phyloP scores from a whole-genome alignment of 2,329 filamentous ascomycete genomes.

The Diaporthe vaccinii region DNA sequence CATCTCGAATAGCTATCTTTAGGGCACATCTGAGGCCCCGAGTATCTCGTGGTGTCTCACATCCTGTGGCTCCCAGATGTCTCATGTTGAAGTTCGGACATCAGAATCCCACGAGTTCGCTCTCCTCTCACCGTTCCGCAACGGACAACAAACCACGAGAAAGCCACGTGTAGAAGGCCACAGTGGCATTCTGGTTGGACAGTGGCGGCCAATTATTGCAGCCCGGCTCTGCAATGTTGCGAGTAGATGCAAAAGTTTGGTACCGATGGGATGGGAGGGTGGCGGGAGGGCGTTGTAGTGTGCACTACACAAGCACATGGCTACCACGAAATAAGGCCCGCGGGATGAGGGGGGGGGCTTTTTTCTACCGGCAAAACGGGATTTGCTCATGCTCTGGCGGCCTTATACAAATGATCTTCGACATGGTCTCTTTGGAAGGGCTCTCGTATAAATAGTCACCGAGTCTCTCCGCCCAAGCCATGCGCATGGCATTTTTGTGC shows the following conservation, averaged over 20 bases:
- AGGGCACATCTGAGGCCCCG: not conserved
- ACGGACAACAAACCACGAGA: conserved; percentile 37
- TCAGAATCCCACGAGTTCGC: conserved; percentile 23
- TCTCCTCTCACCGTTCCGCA: conserved; percentile 25
- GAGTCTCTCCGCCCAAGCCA: conserved; percentile 14
- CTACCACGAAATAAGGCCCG: conserved; percentile 12
- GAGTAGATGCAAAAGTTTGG: conserved; percentile 35
- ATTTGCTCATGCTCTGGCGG: conserved; percentile 7
- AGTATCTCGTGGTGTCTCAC: conserved; percentile 37
- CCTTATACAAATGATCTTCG: not conserved
- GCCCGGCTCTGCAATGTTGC: conserved; percentile 34
- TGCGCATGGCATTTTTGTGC: not conserved
- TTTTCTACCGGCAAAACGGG: conserved; percentile 6
- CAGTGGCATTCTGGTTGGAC: conserved; percentile 41
- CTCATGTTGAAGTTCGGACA: conserved; percentile 10
- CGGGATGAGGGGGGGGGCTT: conserved; percentile 26
- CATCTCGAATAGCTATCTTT: conserved; percentile 2
- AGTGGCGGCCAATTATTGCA: conserved; percentile 46
- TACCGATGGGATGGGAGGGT: conserved; percentile 37
- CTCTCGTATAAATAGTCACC: conserved; percentile 28
- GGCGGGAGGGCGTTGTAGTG: conserved; percentile 31
- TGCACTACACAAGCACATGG: conserved; percentile 33
- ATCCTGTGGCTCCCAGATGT: conserved; percentile 29
- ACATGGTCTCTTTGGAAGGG: conserved; percentile 11
- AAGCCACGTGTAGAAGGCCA: conserved; percentile 40